phyloP scores from a whole-genome alignment of 2,329 filamentous ascomycete species.

The Clonostachys solani region DNA sequence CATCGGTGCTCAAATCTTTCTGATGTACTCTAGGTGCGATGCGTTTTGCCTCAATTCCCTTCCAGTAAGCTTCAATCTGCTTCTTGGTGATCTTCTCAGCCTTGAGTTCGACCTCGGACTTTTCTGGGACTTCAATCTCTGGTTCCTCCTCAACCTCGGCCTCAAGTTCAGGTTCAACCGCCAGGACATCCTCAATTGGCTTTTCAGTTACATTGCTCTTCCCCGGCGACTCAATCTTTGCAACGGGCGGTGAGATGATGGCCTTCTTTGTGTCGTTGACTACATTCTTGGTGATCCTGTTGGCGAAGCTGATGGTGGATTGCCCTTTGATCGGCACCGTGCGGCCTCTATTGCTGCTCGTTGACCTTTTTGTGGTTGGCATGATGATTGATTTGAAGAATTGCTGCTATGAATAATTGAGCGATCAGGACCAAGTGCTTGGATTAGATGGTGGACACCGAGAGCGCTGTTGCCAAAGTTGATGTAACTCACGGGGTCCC shows the following conservation, averaged over 20 bases:
- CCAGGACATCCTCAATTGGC: slow-evolving; percentile 8
- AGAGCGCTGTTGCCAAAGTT: too few relatives aligned
- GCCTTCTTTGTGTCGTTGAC: slow-evolving; percentile 42
- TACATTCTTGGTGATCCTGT: slow-evolving; percentile 49
- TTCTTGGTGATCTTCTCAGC: slow-evolving; percentile 63
- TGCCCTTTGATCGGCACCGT: slow-evolving; percentile 38
- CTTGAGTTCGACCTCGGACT: slow-evolving; percentile 45
- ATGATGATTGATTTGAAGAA: slow-evolving; percentile 22
- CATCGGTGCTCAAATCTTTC: slow-evolving; percentile 62
- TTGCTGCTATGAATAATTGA: too few relatives aligned
- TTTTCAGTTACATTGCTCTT: slow-evolving; percentile 8
- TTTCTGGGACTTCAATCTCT: slow-evolving; percentile 22
- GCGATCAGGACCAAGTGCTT: too few relatives aligned
- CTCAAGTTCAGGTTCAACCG: slow-evolving; percentile 10
- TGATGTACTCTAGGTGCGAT: slow-evolving; percentile 74
- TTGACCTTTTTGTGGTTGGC: slow-evolving; percentile 46
- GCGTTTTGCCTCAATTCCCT: slow-evolving; percentile 62
- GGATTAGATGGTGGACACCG: too few relatives aligned
- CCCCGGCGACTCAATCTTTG: slow-evolving; percentile 23
- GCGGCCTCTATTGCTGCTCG: slow-evolving; percentile 27
- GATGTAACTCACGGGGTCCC: too few relatives aligned
- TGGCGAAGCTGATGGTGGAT: slow-evolving; percentile 54
- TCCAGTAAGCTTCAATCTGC: slow-evolving; percentile 77
- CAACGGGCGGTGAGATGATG: slow-evolving; percentile 23
- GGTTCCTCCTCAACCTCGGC: slow-evolving; percentile 14